Conservation (phyloP, 129 eudicot species). For the Escallonia rubra region DNA sequence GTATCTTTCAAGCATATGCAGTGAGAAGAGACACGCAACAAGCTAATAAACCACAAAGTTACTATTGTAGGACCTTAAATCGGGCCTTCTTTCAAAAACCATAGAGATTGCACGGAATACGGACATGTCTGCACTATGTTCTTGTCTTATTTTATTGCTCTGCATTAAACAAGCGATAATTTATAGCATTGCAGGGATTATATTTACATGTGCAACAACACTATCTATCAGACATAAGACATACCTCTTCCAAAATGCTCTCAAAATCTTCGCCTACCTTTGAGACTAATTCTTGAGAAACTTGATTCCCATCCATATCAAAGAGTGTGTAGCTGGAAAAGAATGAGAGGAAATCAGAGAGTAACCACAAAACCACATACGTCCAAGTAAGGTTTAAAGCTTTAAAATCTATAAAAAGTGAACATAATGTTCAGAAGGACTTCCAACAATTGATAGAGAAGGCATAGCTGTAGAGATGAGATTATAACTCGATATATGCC, state of each 20-base stretch:
- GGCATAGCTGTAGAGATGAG: no score
- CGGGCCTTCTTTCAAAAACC: conserved; percentile 78
- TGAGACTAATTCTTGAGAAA: conserved; percentile 75
- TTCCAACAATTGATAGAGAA: no score
- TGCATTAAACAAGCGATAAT: conserved; percentile 21
- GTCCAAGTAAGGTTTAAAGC: no score
- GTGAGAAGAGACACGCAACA: no score
- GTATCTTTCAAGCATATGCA: no score
- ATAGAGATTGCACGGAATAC: conserved; percentile 63
- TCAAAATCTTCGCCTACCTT: conserved; percentile 80
- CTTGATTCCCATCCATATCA: conserved; percentile 82
- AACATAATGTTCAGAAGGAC: no score
- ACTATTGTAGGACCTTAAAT: conserved; percentile 51
- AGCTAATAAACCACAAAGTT: no score
- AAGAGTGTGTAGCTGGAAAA: conserved; percentile 73
- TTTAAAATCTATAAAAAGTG: no score
- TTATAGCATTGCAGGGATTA: no score
- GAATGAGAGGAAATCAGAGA: neutral
- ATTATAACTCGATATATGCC: no score
- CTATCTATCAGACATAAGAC: neutral
- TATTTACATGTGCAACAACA: no score
- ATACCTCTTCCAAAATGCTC: conserved; percentile 75
- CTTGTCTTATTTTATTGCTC: conserved; percentile 76
- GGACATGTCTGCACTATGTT: conserved; percentile 63
- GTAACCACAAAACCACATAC: no score